These are phyloP conservation scores for Colletotrichum acutatum DNA, from an alignment of 2,329 filamentous ascomycete species.

Conservation along the genomic window DNA sequence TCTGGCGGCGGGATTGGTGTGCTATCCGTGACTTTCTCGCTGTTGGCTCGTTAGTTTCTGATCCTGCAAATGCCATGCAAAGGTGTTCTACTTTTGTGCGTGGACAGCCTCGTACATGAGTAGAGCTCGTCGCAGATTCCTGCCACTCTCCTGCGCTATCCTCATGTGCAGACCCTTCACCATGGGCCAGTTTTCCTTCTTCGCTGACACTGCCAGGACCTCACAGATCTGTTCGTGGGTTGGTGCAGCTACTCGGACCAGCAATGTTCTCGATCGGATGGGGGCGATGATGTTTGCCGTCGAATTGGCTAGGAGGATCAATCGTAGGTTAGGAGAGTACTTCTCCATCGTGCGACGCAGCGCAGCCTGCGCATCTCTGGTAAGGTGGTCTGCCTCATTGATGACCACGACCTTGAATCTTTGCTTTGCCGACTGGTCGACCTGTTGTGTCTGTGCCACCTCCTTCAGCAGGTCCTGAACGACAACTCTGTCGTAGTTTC, in stretches of 20 bases:
- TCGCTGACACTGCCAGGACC: slow-evolving; percentile 76
- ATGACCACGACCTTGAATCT: slow-evolving; percentile 99
- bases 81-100: slow-evolving; percentile 84
- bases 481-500: slow-evolving; percentile 95
- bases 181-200: slow-evolving; percentile 86
- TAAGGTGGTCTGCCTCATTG: slow-evolving; percentile 97
- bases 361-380: slow-evolving; percentile 93
- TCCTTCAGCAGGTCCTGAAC: slow-evolving; percentile 96
- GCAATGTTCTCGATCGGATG: slow-evolving; percentile 89
- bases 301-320: slow-evolving; percentile 94
- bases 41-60: slow-evolving; percentile 53
- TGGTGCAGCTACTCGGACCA: slow-evolving; percentile 92
- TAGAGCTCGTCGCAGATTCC: slow-evolving; percentile 89
- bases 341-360: slow-evolving; percentile 98
- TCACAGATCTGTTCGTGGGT: slow-evolving; percentile 85
- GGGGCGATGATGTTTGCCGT: slow-evolving; percentile 99
- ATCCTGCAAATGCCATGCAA: not conserved
- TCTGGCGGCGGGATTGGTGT: slow-evolving; percentile 95
- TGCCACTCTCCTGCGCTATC: slow-evolving; percentile 89
- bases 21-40: slow-evolving; percentile 88
- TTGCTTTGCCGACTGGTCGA: slow-evolving; percentile 91
- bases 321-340: slow-evolving; percentile 91
- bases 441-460: slow-evolving; percentile 98
- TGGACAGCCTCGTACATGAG: slow-evolving; percentile 98
- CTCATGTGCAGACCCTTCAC: slow-evolving; percentile 81